A percentile compares a stretch with the other conserved stretches of the same genome.
These are phyloP conservation scores for Paramecium primaurelia DNA, from an alignment of 73 alveolate species.

Conservation along the genomic window DNA sequence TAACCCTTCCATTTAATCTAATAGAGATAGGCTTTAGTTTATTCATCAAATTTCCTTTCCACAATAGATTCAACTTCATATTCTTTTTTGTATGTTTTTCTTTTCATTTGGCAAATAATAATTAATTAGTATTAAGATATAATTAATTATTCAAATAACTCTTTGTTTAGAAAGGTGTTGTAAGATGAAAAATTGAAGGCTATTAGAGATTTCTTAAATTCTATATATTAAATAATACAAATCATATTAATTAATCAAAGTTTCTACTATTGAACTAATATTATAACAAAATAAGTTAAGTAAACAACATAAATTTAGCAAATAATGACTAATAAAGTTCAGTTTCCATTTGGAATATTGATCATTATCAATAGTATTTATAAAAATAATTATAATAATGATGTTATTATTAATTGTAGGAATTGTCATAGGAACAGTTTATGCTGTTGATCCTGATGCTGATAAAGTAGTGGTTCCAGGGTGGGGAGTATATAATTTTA, in stretches of 20 bases:
- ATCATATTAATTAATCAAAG: background rate
- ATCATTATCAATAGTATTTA: background rate
- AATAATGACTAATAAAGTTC: too few relatives aligned
- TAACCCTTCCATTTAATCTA: slow-evolving; percentile 30
- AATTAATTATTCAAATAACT: background rate
- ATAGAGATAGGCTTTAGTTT: background rate
- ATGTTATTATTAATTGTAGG: background rate
- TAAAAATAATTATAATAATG: background rate
- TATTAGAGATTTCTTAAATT: background rate
- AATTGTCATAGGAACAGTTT: background rate
- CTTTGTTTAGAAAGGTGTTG: background rate
- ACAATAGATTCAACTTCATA: slow-evolving; percentile 14
- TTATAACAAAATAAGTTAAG: too few relatives aligned
- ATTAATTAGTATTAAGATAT: background rate
- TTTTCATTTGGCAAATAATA: background rate
- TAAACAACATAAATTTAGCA: too few relatives aligned
- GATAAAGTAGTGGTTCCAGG: background rate
- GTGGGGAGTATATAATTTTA: slow-evolving; percentile 2
- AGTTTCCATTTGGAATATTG: background rate
- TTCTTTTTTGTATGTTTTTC: background rate
- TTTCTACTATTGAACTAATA: too few relatives aligned
- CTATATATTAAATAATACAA: background rate
- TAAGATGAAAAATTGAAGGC: background rate
- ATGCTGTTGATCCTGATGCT: background rate
- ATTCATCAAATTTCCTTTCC: background rate